Evolutionary conservation across 164 flowering plant species (phyloP), one percentile per base, ranked within the genome.

Genomic region (Taxillus chinensis): DNA sequence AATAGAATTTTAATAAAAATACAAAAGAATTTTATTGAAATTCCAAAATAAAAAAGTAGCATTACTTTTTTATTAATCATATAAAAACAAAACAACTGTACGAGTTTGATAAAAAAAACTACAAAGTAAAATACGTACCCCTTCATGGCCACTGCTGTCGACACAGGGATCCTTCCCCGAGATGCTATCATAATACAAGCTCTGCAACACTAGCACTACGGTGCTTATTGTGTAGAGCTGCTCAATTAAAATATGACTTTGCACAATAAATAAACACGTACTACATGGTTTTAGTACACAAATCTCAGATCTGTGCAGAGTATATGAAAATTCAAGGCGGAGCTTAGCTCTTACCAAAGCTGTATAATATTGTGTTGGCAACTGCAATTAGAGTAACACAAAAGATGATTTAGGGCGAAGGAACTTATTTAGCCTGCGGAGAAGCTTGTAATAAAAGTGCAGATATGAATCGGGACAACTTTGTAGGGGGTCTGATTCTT

Each of bases 361-460:
- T 13, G 59, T 57, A 41, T 57, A 57, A 14, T 37, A 57, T 11
- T 57, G 59, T 41, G 59, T 57, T 9, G 59, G 59, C 59, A 57
- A 12, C 59, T 57, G 59, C 59, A 57, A 3, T 11, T 9, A 43
- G 10, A 6, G 10, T 43, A 6, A 43, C 46, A 43, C 46, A 43
- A 43, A 43, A 9, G 10, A 43, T 27, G 27, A 27, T 27, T 27
- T 2, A 27, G 27, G 27, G 27, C 27, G 27, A 27, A 27, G 27
- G 2, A 27, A 27, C 2, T 27, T 27, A 27, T 27, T 27, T 27
- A 27, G 1, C 2, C 27, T 2, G 1, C 27, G 27, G 27, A 27
- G 27, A 27, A 27, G 27, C 27, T 27, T 27, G 27, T 27, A 27
- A 27, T 0, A 27, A 27, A 27, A 27, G 27, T 27, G 27, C 27